A percentile compares a stretch with the other conserved stretches of the same genome.
phyloP scores from a whole-genome alignment of 306 rosid species.

The Castanea sativa region DNA sequence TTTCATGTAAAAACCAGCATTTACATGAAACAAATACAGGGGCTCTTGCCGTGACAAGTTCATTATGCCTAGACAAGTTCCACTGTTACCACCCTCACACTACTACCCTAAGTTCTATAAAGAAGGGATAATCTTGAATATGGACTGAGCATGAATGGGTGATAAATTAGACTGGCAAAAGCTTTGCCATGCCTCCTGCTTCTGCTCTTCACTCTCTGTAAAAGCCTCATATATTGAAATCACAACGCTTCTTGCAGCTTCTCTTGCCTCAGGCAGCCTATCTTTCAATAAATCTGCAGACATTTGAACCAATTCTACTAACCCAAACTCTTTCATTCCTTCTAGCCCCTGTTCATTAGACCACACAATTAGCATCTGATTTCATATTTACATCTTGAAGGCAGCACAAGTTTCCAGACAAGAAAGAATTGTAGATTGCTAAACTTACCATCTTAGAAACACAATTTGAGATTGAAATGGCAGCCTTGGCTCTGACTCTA shows the following conservation, averaged over 20 bases:
- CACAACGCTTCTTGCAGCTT: slow-evolving; percentile 76
- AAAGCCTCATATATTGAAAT: slow-evolving; percentile 43
- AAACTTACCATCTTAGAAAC: slow-evolving; percentile 76
- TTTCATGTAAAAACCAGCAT: slow-evolving; percentile 27
- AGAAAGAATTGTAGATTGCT: neutral
- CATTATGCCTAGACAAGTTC: neutral
- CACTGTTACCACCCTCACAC: neutral
- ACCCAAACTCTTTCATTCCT: slow-evolving; percentile 70
- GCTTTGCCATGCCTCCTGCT: slow-evolving; percentile 75
- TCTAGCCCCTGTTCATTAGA: slow-evolving; percentile 50
- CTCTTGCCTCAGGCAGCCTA: slow-evolving; percentile 93
- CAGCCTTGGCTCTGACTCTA: slow-evolving; percentile 85
- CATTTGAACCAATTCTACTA: slow-evolving; percentile 58
- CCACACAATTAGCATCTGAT: neutral
- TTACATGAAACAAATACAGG: slow-evolving; percentile 3
- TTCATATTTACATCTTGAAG: neutral
- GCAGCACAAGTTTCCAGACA: neutral
- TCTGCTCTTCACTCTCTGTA: slow-evolving; percentile 54
- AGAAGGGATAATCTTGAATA: slow-evolving; percentile 62
- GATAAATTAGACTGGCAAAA: slow-evolving; percentile 74
- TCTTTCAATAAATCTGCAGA: slow-evolving; percentile 77
- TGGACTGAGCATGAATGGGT: slow-evolving; percentile 59
- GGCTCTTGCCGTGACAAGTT: neutral
- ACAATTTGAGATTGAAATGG: slow-evolving; percentile 61
- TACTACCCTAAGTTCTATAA: neutral